Base-by-base conservation (phyloP, 306 rosid species). In the apple (Malus domestica) region DNA sequence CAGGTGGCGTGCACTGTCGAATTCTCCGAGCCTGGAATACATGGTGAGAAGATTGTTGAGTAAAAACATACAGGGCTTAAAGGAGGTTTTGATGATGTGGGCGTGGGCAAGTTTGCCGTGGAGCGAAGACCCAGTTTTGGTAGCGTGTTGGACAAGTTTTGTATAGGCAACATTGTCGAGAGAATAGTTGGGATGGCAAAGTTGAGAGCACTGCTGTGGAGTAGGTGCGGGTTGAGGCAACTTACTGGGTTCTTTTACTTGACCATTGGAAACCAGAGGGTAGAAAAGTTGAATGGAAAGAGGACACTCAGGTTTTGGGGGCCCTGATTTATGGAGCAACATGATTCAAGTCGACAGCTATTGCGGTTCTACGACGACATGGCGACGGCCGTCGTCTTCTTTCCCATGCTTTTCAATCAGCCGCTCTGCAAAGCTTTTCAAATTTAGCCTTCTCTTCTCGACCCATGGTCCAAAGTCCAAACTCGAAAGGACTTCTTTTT, bases 71-170 rank as follows among this genome's bases (percentile, higher is more conserved):
- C 86, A 74, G 30, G 87, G 79, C 45, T 51, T 80, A 29, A 79
- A 76, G 30, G 59, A 65, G 33, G 76, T 63, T 77, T 77, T 84
- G 6, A 77, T 71, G 76, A 87, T 82, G 62, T 84, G 83, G 23
- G 76, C 72, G 44, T 84, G 88, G 35, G 85, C 88, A 71, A 80
- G 84, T 54, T 84, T 82, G 20, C 83, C 86, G 14, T 79, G 75
- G 38, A 55, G 40, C 42, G 57, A 61, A 45, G 46, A 74, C 57
- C 87, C 82, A 13, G 80, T 54, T 78, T 62, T 80, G 30, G 52
- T 62, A 60, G 88, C 67, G 27, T 74, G 76, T n/a, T 82, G 86
- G 27, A 82, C 52, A 69, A 84, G 32, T 16, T 77, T 80, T 45
- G 86, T 73, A 60, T 77, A 76, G 60, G 86, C 46, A 46, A 61